Evolutionary conservation across 768 basidiomycete species (phyloP).

Genomic region (Phylloporus sp.): DNA sequence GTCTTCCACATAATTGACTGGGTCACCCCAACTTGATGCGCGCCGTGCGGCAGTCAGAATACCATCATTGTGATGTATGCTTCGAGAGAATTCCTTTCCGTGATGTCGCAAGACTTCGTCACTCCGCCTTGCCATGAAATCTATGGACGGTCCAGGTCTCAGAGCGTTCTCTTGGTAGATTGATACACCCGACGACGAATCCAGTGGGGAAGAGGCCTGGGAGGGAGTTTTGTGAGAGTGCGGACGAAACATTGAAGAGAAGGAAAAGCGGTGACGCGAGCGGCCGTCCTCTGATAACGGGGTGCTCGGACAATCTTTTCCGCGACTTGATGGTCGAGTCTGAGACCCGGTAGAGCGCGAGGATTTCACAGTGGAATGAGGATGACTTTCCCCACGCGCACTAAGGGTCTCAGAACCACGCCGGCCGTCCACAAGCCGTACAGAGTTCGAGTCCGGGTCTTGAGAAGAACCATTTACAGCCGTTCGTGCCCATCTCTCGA

Average conservation of each 20-base stretch:
- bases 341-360: conserved; percentile 22
- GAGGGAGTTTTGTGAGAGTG: conserved; percentile 21
- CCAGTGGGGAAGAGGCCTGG: conserved; percentile 28
- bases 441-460: conserved; percentile 13
- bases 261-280: conserved; percentile 28
- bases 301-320: conserved; percentile 17
- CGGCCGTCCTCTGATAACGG: conserved; percentile 22
- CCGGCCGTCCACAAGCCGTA: conserved; percentile 8
- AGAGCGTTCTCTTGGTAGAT: conserved; percentile 21
- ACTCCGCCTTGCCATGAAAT: conserved; percentile 33
- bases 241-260: conserved; percentile 27
- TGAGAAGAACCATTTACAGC: conserved; percentile 21
- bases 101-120: conserved; percentile 40
- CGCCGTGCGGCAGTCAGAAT: conserved; percentile 44
- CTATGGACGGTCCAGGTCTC: conserved; percentile 15
- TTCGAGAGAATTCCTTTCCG: conserved; percentile 24
- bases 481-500: conserved; percentile 31
- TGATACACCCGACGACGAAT: conserved; percentile 31
- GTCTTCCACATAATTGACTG: conserved; percentile 38
- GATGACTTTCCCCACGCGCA: conserved; percentile 15
- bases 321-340: conserved; percentile 25
- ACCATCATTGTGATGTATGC: conserved; percentile 25
- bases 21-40: conserved; percentile 63
- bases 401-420: conserved; percentile 32
- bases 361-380: conserved; percentile 6